These are phyloP conservation scores for Kregervanrija delftensis DNA, from an alignment of 805 yeast species.

Conservation along the genomic window DNA sequence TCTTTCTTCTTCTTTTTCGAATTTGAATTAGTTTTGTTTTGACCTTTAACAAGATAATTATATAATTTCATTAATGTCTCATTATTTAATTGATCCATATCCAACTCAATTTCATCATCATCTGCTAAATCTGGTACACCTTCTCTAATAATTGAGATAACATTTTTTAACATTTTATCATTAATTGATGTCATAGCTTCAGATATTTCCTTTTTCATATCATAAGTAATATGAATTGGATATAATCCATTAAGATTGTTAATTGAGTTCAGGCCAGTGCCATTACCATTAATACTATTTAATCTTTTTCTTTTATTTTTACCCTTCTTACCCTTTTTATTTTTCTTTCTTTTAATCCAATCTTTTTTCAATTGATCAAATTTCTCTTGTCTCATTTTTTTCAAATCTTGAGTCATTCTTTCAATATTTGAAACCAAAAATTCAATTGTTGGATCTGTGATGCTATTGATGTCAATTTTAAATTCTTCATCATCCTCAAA, in stretches of 20 bases:
- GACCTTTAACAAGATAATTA: constrained; percentile 61
- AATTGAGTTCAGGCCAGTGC: constrained; percentile 28
- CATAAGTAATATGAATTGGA: constrained; percentile 64
- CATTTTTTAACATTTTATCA: constrained; percentile 76
- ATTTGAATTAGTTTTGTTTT: constrained; percentile 7
- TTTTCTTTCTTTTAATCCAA: constrained; percentile 44
- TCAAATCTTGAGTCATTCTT: constrained; percentile 80
- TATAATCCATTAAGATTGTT: constrained; percentile 18
- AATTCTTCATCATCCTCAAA: constrained; percentile 38
- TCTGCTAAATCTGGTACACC: constrained; percentile 58
- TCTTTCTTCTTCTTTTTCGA: constrained; percentile 36
- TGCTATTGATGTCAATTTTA: constrained; percentile 53
- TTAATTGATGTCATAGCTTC: constrained; percentile 73
- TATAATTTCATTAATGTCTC: constrained; percentile 76
- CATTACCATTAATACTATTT: constrained; percentile 37
- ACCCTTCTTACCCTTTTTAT: constrained; percentile 32
- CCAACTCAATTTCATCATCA: constrained; percentile 94
- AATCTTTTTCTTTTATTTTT: constrained; percentile 30
- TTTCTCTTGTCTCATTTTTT: constrained; percentile 73
- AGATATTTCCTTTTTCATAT: constrained; percentile 91
- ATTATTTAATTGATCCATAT: constrained; percentile 88
- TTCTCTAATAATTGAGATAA: constrained; percentile 78
- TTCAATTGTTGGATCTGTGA: constrained; percentile 85
- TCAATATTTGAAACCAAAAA: constrained; percentile 81
- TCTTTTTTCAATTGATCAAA: constrained; percentile 60